phyloP scores from a whole-genome alignment of 129 eudicot species.

The Dittrichia graveolens region DNA sequence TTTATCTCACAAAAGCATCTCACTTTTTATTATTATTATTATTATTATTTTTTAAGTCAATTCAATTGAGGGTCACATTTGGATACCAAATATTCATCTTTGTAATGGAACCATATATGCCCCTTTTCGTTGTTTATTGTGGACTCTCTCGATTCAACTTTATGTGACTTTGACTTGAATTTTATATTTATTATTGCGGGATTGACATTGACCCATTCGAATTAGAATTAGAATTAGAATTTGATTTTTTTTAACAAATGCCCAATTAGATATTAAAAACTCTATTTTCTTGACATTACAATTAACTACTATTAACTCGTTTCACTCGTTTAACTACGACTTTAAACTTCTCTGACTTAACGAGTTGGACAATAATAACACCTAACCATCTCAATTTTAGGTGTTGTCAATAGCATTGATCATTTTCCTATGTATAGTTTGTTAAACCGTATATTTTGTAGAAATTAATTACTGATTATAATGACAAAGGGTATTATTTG shows the following conservation, averaged over 20 bases:
- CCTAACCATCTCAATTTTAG: too few species aligned
- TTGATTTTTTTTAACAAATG: neutral
- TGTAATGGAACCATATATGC: neutral
- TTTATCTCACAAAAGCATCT: slow-evolving; percentile 8
- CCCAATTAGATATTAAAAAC: neutral
- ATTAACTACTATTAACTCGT: neutral
- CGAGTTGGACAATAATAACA: too few species aligned
- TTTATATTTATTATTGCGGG: slow-evolving; percentile 14
- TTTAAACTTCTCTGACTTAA: neutral
- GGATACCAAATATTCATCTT: slow-evolving; percentile 15
- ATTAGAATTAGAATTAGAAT: neutral
- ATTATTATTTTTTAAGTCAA: slow-evolving; percentile 36
- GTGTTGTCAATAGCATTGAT: too few species aligned
- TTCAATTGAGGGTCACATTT: slow-evolving; percentile 47
- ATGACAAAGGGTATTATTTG: too few species aligned
- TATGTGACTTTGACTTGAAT: slow-evolving; percentile 42
- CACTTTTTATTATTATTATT: too few species aligned
- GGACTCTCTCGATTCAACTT: slow-evolving; percentile 33
- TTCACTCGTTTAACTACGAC: neutral
- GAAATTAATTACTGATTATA: too few species aligned
- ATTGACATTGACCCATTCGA: slow-evolving; percentile 29
- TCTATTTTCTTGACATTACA: neutral
- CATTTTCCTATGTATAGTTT: too few species aligned
- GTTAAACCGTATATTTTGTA: too few species aligned
- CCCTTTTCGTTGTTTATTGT: slow-evolving; percentile 33